Percentiles rank a stretch among this genome's conserved stretches.
Evolutionary conservation across 2,329 filamentous ascomycete genomes (phyloP).

Genomic region (Amylocarpus encephaloides): DNA sequence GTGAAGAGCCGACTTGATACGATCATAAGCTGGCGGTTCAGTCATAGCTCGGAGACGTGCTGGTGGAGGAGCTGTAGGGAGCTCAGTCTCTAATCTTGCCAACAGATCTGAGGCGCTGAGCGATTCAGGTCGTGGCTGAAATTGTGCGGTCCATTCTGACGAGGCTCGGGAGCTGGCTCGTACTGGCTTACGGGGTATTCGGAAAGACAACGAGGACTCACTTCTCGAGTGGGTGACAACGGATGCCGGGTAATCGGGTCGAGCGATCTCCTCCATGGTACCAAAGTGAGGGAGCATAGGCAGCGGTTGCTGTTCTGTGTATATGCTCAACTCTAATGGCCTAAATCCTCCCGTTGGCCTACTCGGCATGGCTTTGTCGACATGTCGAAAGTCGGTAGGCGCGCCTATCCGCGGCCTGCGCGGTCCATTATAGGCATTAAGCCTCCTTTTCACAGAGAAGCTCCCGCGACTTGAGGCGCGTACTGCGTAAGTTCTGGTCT

Average conservation of each 20-base stretch:
- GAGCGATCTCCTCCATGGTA: slow-evolving; percentile 18
- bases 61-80: slow-evolving; percentile 22
- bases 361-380: slow-evolving; percentile 38
- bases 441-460: slow-evolving; percentile 39
- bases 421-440: slow-evolving; percentile 39
- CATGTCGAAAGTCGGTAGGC: slow-evolving; percentile 54
- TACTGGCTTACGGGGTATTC: slow-evolving; percentile 28
- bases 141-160: slow-evolving; percentile 21
- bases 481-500: slow-evolving; percentile 36
- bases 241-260: slow-evolving; percentile 14
- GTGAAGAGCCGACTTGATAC: slow-evolving; percentile 29
- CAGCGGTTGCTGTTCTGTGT: slow-evolving; percentile 44
- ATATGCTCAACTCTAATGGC: slow-evolving; percentile 52
- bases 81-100: slow-evolving; percentile 19
- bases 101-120: slow-evolving; percentile 24
- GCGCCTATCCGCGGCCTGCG: slow-evolving; percentile 45
- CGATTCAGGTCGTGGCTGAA: slow-evolving; percentile 20
- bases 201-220: slow-evolving; percentile 26
- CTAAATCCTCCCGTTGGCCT: slow-evolving; percentile 37
- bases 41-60: slow-evolving; percentile 27
- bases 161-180: slow-evolving; percentile 24
- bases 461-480: slow-evolving; percentile 37
- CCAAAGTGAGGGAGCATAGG: slow-evolving; percentile 49
- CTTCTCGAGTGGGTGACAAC: slow-evolving; percentile 24
- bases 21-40: slow-evolving; percentile 27